Percentiles rank a stretch among this genome's conserved stretches.
These are phyloP conservation scores for Penicillium glabrum DNA, from an alignment of 2,329 filamentous ascomycete species.

Conservation along the genomic window DNA sequence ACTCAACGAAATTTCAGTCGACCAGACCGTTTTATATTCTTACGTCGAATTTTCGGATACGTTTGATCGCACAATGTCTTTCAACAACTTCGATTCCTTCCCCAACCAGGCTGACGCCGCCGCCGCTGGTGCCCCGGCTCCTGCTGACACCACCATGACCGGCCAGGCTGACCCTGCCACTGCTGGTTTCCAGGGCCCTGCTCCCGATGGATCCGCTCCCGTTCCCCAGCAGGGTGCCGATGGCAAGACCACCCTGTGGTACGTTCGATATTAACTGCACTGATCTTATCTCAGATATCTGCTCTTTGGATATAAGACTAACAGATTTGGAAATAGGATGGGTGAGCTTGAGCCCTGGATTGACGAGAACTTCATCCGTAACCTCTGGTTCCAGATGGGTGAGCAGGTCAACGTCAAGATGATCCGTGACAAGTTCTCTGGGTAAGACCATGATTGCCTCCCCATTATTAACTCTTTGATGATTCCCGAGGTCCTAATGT, in stretches of 20 bases:
- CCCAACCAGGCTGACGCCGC: constrained; percentile 61
- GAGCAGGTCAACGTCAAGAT: constrained; percentile 99
- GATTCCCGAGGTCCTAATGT: constrained; percentile 36
- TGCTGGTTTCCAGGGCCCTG: constrained; percentile 51
- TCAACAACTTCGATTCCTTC: constrained; percentile 65
- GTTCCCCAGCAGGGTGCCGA: constrained; percentile 54
- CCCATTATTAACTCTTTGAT: constrained; percentile 6
- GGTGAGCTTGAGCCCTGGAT: constrained; percentile 99
- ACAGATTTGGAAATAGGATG: constrained; percentile 66
- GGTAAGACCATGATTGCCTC: constrained; percentile 57
- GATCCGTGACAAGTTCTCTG: constrained; percentile 98
- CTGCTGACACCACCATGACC: constrained; percentile 55
- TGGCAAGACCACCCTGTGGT: constrained; percentile 59
- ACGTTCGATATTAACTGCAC: constrained; percentile 21
- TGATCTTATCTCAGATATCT: neutral
- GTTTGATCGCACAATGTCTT: constrained; percentile 57
- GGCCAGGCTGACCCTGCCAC: constrained; percentile 58
- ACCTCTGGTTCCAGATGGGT: constrained; percentile 88
- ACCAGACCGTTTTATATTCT: constrained; percentile 33
- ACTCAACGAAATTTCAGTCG: constrained; percentile 40
- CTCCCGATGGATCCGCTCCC: constrained; percentile 44
- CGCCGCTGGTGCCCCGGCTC: constrained; percentile 48
- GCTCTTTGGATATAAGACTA: neutral
- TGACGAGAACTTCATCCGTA: constrained; percentile 97
- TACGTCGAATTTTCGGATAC: constrained; percentile 23